Evolutionary conservation across 2,329 filamentous ascomycete species (phyloP), one percentile per base, ranked within the genome.

Genomic region (Botryotinia globosa): DNA sequence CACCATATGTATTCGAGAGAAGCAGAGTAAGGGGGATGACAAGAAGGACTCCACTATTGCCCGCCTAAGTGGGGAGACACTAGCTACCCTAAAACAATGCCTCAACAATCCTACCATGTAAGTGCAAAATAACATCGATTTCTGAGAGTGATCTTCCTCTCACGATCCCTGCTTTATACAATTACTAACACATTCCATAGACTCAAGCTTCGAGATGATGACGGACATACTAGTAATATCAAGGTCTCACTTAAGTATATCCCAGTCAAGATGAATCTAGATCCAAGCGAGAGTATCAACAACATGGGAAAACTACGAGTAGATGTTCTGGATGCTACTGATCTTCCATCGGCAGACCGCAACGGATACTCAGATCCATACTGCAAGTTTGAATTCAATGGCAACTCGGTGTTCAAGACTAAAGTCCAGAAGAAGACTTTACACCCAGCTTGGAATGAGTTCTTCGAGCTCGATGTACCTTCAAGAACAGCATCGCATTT

Each of bases 361-460:
- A 99, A 99, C 80, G 96, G 96, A 77, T 98, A 92, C 87, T 98
- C 94, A 78, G 96, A 99, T 80, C 96, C 96, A 7, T 99, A 95
- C 85, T 97, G 93, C 87, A 95, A 95, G 80, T 99, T 99, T 81
- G 89, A 92, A 76, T 87, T 98, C 76, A 95, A 97, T 79, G 94
- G 92, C 64, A 90, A 94, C 79, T 92, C 97, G 73, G 88, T 98
- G 0, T 94, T 93, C 89, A 99, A 98, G 87, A 97, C 94, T 62
- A 97, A 98, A 84, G 90, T 91, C 2, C 91, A 95, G 81, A 99
- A 98, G 88, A 99, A 99, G 88, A 98, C 96, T 0, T 87, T 99
- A 5, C 91, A 96, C 77, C 96, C 96, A 0, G 88, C 90, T 0
- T 99, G 97, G 97, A 98, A 98, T 80, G 96, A 99, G 81, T 94